phyloP scores from a whole-genome alignment of 257 asterid genomes.

The Petunia secreta region DNA sequence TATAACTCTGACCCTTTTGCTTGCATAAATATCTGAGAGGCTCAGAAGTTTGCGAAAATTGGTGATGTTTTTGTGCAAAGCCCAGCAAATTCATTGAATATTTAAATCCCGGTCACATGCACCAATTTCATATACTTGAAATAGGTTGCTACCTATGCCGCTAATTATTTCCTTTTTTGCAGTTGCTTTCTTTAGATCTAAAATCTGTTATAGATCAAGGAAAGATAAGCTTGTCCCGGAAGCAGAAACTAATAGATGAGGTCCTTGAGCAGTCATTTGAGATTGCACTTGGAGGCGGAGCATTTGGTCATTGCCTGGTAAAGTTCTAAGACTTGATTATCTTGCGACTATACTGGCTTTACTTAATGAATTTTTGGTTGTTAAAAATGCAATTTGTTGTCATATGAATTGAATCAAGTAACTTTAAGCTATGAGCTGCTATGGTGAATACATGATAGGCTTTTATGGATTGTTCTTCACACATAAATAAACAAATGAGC shows the following conservation, averaged over 20 bases:
- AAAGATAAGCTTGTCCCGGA: conserved; percentile 56
- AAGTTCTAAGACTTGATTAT: conserved; percentile 22
- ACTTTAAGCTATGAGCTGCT: not conserved
- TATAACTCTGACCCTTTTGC: conserved; percentile 11
- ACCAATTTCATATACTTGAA: not conserved
- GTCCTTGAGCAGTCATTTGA: conserved; percentile 68
- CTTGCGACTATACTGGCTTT: not conserved
- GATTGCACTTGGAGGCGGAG: conserved; percentile 76
- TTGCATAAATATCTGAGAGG: not conserved
- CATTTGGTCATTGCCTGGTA: conserved; percentile 83
- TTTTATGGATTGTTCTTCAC: not conserved
- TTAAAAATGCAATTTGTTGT: not conserved
- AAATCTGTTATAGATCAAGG: conserved; percentile 72
- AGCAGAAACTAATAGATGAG: conserved; percentile 64
- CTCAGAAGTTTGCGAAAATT: not conserved
- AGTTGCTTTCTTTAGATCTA: conserved; percentile 71
- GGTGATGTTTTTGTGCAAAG: not conserved
- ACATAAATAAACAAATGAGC: conserved; percentile 16
- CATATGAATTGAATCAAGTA: not conserved
- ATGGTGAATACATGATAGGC: not conserved
- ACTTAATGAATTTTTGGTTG: not conserved
- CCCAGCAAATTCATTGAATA: not conserved
- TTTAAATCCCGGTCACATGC: not conserved
- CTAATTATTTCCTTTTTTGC: conserved; percentile 35
- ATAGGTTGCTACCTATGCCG: not conserved